Conservation (phyloP, 1,139 yeast species). For the Pichia terricola region DNA sequence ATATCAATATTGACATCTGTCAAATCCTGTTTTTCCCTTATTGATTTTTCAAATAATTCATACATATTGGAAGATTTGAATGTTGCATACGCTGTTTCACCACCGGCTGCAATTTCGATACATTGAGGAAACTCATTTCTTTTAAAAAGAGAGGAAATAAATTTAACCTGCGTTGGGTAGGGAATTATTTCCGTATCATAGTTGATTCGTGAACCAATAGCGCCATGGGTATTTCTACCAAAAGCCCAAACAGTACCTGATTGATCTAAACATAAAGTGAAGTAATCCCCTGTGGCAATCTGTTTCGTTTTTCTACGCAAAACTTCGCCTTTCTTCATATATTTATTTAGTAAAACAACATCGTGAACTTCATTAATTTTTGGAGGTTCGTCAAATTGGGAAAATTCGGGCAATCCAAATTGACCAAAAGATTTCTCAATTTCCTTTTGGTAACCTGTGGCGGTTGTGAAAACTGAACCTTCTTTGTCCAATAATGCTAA, state of each 20-base stretch:
- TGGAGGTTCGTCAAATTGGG: conserved; percentile 52
- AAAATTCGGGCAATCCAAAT: conserved; percentile 64
- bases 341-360: conserved; percentile 28
- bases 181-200: conserved; percentile 59
- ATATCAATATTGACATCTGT: conserved; percentile 18
- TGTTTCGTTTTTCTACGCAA: conserved; percentile 39
- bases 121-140: conserved; percentile 34
- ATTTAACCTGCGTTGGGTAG: conserved; percentile 50
- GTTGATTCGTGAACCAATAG: conserved; percentile 64
- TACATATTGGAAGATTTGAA: conserved; percentile 28
- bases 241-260: conserved; percentile 67
- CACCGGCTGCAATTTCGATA: conserved; percentile 53
- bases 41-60: conserved; percentile 24
- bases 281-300: conserved; percentile 67
- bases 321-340: conserved; percentile 24
- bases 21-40: conserved; percentile 11
- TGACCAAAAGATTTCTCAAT: conserved; percentile 54
- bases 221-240: conserved; percentile 79
- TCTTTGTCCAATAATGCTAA: conserved; percentile 47
- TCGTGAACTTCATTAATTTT: conserved; percentile 30
- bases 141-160: conserved; percentile 29
- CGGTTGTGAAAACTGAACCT: conserved; percentile 58
- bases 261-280: conserved; percentile 57
- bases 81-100: conserved; percentile 54
- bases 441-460: conserved; percentile 35